Percentiles rank a stretch among this genome's conserved stretches.
Evolutionary conservation across 139 green algal species (phyloP).

Genomic region (Coelastrella sp.): DNA sequence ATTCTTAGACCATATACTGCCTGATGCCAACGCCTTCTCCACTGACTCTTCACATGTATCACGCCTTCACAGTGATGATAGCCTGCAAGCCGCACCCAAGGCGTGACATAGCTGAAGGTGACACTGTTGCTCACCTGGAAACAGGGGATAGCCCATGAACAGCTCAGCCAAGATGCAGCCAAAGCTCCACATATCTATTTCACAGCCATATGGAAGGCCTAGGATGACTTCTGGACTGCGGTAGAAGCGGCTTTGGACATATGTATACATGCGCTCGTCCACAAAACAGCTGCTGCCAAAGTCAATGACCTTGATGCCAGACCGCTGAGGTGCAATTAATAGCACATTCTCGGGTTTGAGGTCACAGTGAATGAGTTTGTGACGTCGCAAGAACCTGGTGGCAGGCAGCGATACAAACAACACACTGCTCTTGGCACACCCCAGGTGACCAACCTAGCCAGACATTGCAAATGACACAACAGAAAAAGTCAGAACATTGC

Average conservation of each 20-base stretch:
- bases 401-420: neutral
- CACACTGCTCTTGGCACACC: too few relatives aligned
- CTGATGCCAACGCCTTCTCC: neutral
- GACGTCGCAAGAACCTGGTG: slow-evolving; percentile 43
- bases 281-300: slow-evolving; percentile 87
- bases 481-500: neutral
- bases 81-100: neutral
- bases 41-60: neutral
- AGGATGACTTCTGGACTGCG: slow-evolving; percentile 69
- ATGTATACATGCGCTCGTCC: slow-evolving; percentile 82
- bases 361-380: slow-evolving; percentile 86
- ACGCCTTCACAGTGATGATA: too few relatives aligned
- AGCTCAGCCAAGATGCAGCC: slow-evolving; percentile 89
- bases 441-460: too few relatives aligned
- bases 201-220: slow-evolving; percentile 67
- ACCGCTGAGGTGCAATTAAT: slow-evolving; percentile 71
- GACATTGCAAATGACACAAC: neutral
- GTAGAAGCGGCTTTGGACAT: slow-evolving; percentile 81
- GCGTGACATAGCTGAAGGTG: neutral
- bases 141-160: slow-evolving; percentile 79
- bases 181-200: slow-evolving; percentile 92
- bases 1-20: neutral
- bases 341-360: slow-evolving; percentile 93
- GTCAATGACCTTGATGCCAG: slow-evolving; percentile 89
- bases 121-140: slow-evolving; percentile 61